A percentile compares a stretch with the other conserved stretches of the same genome.
These are phyloP conservation scores for Saccharum officinarum DNA, from an alignment of 176 grass and related monocot species.

Conservation along the genomic window DNA sequence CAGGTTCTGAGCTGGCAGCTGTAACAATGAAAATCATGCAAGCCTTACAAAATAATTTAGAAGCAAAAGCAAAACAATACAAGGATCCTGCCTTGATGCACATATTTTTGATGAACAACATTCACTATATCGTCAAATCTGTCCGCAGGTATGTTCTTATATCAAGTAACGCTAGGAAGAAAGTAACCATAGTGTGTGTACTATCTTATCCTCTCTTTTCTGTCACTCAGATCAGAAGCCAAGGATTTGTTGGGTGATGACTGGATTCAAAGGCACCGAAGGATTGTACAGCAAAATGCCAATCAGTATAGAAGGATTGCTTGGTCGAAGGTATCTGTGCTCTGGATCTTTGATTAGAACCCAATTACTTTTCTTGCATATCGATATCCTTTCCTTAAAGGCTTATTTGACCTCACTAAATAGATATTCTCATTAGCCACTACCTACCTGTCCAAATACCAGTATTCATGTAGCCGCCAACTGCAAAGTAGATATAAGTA, in stretches of 20 bases:
- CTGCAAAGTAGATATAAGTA: not conserved
- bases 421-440: constrained; percentile 20
- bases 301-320: constrained; percentile 95
- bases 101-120: constrained; percentile 99
- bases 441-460: not conserved
- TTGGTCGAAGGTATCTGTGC: constrained; percentile 77
- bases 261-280: constrained; percentile 94
- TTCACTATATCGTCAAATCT: constrained; percentile 93
- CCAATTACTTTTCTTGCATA: constrained; percentile 14
- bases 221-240: constrained; percentile 70
- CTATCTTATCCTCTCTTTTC: constrained; percentile 1
- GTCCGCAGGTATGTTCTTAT: constrained; percentile 68
- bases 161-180: not conserved
- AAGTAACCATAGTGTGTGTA: not conserved
- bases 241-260: constrained; percentile 97
- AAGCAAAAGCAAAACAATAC: constrained; percentile 92
- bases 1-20: constrained; percentile 72
- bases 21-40: constrained; percentile 97
- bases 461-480: not conserved
- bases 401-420: not conserved
- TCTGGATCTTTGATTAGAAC: not conserved
- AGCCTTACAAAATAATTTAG: constrained; percentile 92
- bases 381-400: not conserved
- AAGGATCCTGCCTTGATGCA: constrained; percentile 84
- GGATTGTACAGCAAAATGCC: constrained; percentile 93